Evolutionary conservation across 192 early-diverging fungal genomes (phyloP), one percentile per base, ranked within the genome.

Genomic region (Mortierella antarctica): DNA sequence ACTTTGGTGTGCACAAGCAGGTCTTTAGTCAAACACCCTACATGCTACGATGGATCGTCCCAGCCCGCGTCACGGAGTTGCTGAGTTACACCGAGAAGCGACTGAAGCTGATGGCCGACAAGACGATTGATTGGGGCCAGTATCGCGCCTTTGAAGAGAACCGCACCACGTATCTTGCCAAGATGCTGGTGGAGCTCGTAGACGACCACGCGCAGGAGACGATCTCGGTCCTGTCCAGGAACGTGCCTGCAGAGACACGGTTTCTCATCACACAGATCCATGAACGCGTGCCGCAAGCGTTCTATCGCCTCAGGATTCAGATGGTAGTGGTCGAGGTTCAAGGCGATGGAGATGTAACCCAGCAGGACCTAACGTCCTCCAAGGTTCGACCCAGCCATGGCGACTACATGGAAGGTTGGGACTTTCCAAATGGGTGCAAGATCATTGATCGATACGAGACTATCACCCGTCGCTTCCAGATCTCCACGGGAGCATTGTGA

Each of bases 381-480:
- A 69, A 18, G 40, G 17, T 44, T 7, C 39, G 67, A 57, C 12
- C 21, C 1, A 50, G 6, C 48, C 67, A 69, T 31, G 57, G 67
- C 11, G 57, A 69, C 13, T 57, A 58, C 46, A 69, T 67, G 47
- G 60, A 76, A 9, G 67, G 62, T 12, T 78, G 74, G 74, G 74
- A 78, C 46, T 78, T 78, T 52, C 67, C 74, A 1, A 61, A 12
- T 14, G 67, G 62, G 0, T 67, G 62, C 0, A 31, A 58, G n/a
- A 50, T 78, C 60, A 61, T 78, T 55, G 74, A 78, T 57, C 67
- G 63, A 10, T 78, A 78, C 63, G 74, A 78, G 57, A 65, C 74
- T 9, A 70, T 78, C 31, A 78, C 68, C 12, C 21, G 74, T 45
- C 62, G 63, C 7, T 78, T 78, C 62, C 70, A 67, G 67, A 68